Conservation (phyloP, 2,329 filamentous ascomycete species). For the Curvularia spicifera region DNA sequence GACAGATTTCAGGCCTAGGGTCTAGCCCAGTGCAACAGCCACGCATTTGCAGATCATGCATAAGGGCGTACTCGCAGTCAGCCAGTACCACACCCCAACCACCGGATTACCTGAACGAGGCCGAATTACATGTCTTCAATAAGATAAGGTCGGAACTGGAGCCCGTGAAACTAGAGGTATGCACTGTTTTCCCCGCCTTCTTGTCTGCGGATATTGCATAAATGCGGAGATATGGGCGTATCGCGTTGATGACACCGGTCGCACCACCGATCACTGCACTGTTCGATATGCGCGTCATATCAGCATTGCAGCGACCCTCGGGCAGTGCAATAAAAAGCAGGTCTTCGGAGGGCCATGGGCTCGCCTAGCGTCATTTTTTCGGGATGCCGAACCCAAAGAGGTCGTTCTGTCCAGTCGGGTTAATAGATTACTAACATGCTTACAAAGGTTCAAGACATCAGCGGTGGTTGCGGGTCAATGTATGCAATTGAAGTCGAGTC, state of each 20-base stretch:
- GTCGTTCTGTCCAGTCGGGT: neutral
- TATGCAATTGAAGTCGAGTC: constrained; percentile 82
- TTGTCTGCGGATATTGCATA: constrained; percentile 5
- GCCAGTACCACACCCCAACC: constrained; percentile 41
- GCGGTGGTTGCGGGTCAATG: constrained; percentile 85
- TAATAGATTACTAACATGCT: constrained; percentile 21
- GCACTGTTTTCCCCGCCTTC: constrained; percentile 20
- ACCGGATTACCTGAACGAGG: constrained; percentile 56
- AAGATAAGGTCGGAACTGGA: constrained; percentile 52
- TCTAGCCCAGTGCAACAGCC: constrained; percentile 12
- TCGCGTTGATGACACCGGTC: constrained; percentile 20
- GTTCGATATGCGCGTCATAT: constrained; percentile 19
- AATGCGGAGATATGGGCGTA: constrained; percentile 12
- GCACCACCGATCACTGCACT: constrained; percentile 20
- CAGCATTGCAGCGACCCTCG: constrained; percentile 11
- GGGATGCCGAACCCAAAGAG: neutral
- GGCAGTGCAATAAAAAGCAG: neutral
- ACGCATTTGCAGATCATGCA: constrained; percentile 15
- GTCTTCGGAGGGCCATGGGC: neutral
- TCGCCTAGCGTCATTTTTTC: neutral
- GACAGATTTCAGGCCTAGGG: constrained; percentile 14
- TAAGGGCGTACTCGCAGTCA: constrained; percentile 36
- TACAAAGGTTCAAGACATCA: constrained; percentile 74
- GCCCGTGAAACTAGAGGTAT: constrained; percentile 56
- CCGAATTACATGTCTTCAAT: constrained; percentile 56